These are phyloP conservation scores for Clitoria ternatea DNA, from an alignment of 306 rosid genomes.

Conservation along the genomic window DNA sequence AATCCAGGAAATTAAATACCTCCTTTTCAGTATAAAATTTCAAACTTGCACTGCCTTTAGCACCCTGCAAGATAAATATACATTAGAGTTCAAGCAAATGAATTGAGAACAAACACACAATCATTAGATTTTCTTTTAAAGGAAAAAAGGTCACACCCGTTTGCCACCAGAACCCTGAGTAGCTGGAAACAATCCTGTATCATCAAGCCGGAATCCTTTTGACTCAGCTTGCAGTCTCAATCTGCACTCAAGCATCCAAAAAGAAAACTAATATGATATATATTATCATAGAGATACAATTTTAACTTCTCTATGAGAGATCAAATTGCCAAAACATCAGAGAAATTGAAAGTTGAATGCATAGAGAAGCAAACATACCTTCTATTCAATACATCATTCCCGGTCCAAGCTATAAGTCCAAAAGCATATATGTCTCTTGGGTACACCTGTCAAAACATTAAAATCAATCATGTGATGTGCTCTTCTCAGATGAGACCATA, in stretches of 20 bases:
- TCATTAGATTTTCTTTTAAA: not conserved
- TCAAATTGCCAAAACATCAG: not conserved
- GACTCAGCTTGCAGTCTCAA: conserved; percentile 84
- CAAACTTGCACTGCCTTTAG: conserved; percentile 65
- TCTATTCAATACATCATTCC: conserved; percentile 89
- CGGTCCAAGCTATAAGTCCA: conserved; percentile 86
- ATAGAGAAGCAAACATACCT: conserved; percentile 44
- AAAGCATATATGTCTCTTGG: conserved; percentile 86
- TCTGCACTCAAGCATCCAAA: conserved; percentile 40
- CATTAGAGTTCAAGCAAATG: not conserved
- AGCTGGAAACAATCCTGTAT: conserved; percentile 79
- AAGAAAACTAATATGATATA: not conserved
- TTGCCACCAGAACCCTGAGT: conserved; percentile 61
- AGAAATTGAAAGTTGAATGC: not conserved
- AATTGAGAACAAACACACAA: too few relatives aligned
- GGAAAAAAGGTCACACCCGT: conserved; percentile 45
- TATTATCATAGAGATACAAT: not conserved
- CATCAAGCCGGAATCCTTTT: conserved; percentile 89
- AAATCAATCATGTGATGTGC: not conserved
- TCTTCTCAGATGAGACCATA: too few relatives aligned
- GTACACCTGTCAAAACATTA: conserved; percentile 53
- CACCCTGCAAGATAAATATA: conserved; percentile 48
- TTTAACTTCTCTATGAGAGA: not conserved
- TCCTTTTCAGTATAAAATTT: conserved; percentile 72
- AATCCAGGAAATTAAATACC: conserved; percentile 77